Evolutionary conservation across 2,329 filamentous ascomycete genomes (phyloP).

Genomic region (Esteya vermicola): DNA sequence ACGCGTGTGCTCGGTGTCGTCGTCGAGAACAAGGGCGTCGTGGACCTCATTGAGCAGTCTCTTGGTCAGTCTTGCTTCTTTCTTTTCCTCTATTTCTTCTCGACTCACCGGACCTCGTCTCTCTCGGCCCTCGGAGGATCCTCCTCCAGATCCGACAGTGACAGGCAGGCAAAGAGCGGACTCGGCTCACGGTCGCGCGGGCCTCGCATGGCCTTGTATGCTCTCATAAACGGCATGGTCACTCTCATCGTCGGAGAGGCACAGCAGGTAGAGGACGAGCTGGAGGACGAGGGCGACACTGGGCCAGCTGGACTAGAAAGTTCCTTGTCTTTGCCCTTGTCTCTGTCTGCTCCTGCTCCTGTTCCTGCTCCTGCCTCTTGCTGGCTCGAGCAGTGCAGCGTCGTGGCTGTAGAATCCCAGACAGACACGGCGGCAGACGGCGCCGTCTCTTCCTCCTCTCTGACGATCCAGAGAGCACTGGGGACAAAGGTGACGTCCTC

Average conservation of each 20-base stretch:
- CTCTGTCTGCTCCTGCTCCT: no score
- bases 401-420: no score
- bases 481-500: no score
- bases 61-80: neutral
- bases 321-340: no score
- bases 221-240: conserved; percentile 13
- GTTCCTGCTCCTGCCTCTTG: no score
- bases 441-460: no score
- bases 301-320: no score
- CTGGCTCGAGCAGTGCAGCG: no score
- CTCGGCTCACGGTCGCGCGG: conserved; percentile 12
- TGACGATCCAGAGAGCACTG: no score
- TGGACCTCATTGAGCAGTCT: neutral
- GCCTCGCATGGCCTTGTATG: conserved; percentile 21
- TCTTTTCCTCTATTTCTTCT: no score
- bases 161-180: conserved; percentile 13
- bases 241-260: conserved; percentile 4
- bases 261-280: neutral
- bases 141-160: neutral
- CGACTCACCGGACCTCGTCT: conserved; percentile 5
- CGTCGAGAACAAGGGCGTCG: neutral
- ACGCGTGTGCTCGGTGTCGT: neutral
- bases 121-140: neutral
- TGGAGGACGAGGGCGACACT: neutral
- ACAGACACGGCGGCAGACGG: no score